A percentile compares a stretch with the other conserved stretches of the same genome.
phyloP scores from a whole-genome alignment of 768 basidiomycete genomes.

The Paxillus rubicundulus region DNA sequence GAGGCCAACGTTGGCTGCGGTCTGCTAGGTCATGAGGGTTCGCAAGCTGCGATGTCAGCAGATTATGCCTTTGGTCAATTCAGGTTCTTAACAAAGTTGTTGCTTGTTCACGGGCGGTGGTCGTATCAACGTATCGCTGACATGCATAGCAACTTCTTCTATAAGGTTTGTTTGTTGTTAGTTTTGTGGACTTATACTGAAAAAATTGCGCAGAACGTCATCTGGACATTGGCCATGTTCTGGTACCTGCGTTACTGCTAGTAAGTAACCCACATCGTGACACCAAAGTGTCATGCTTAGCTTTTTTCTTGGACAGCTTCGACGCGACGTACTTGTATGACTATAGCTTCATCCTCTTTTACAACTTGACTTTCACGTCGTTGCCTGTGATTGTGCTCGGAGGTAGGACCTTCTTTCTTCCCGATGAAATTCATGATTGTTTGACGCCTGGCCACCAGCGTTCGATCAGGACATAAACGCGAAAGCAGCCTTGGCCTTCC shows the following conservation, averaged over 20 bases:
- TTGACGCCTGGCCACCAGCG: constrained; percentile 37
- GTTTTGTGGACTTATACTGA: not conserved
- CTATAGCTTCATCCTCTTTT: constrained; percentile 90
- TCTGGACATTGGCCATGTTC: constrained; percentile 92
- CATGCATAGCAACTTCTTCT: constrained; percentile 98
- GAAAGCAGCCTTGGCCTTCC: constrained; percentile 85
- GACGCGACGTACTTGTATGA: constrained; percentile 94
- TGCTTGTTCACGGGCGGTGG: constrained; percentile 95
- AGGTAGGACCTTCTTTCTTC: constrained; percentile 45
- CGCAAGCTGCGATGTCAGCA: constrained; percentile 98
- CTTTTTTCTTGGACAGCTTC: constrained; percentile 53
- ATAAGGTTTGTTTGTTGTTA: constrained; percentile 63
- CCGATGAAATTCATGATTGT: not conserved
- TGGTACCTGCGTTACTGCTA: constrained; percentile 91
- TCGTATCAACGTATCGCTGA: constrained; percentile 95
- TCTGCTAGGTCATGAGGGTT: constrained; percentile 89
- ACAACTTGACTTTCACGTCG: constrained; percentile 91
- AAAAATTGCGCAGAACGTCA: constrained; percentile 59
- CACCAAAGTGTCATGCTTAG: not conserved
- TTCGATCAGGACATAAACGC: constrained; percentile 97
- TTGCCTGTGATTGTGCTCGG: constrained; percentile 89
- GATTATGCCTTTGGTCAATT: constrained; percentile 99
- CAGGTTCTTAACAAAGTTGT: constrained; percentile 84
- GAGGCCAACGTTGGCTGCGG: constrained; percentile 99
- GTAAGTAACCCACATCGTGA: constrained; percentile 37